Percentiles rank a stretch among this genome's conserved stretches.
These are phyloP conservation scores for Celoporthe dispersa DNA, from an alignment of 2,329 filamentous ascomycete genomes.

Conservation along the genomic window DNA sequence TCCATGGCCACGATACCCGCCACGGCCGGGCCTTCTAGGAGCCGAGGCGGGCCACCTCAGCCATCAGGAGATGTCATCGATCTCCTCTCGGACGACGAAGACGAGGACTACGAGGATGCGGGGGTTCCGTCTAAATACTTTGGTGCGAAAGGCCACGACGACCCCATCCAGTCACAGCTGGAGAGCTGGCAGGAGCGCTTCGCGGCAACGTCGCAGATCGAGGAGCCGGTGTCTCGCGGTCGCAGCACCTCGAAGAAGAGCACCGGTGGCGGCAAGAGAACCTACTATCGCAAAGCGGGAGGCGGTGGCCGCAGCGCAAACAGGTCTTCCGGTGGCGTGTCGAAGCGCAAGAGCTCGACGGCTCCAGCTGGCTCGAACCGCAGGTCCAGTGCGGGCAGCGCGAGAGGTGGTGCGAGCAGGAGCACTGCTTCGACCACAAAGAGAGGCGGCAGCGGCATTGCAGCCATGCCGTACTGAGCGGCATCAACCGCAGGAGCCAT, in stretches of 20 bases:
- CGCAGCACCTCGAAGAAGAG: constrained; percentile 27
- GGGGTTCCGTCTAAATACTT: constrained; percentile 56
- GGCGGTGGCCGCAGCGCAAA: constrained; percentile 27
- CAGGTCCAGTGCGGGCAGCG: constrained; percentile 19
- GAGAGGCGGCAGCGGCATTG: constrained; percentile 21
- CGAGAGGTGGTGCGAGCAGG: constrained; percentile 18
- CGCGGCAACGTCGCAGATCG: constrained; percentile 30
- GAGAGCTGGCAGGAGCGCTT: constrained; percentile 38
- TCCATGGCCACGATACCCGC: constrained; percentile 26
- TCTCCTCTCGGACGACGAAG: constrained; percentile 53
- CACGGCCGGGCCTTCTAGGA: constrained; percentile 22
- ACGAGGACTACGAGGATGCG: constrained; percentile 36
- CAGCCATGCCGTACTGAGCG: constrained; percentile 25
- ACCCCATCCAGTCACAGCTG: constrained; percentile 31
- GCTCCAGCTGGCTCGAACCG: not conserved
- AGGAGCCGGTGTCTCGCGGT: constrained; percentile 33
- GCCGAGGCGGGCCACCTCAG: constrained; percentile 32
- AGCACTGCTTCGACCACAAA: constrained; percentile 13
- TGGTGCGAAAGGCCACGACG: constrained; percentile 24
- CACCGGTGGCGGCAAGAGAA: constrained; percentile 27
- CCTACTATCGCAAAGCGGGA: constrained; percentile 28
- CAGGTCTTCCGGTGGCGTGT: constrained; percentile 31
- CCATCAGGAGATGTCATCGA: constrained; percentile 53
- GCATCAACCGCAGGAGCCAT: not conserved
- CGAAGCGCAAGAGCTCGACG: constrained; percentile 31